Conservation (phyloP, 495 filamentous ascomycete genomes). For the Pyrenula aspistea region DNA sequence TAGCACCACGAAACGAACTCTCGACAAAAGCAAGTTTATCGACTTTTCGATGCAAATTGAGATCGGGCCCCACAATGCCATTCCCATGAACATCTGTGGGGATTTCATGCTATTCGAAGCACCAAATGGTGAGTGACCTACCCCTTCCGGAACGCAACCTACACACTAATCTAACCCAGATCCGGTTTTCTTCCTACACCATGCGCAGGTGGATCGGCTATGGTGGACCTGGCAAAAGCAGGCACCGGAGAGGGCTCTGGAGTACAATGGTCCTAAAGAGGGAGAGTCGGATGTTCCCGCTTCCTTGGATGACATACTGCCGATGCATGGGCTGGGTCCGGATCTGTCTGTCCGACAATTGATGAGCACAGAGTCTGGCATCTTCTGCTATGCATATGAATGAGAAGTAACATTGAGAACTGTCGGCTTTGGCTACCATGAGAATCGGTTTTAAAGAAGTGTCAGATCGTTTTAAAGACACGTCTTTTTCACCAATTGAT, state of each 20-base stretch:
- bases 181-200: constrained; percentile 46
- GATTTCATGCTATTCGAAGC: constrained; percentile 7
- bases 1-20: not conserved
- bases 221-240: constrained; percentile 48
- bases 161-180: constrained; percentile 15
- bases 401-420: not conserved
- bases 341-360: constrained; percentile 2
- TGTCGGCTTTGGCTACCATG: not conserved
- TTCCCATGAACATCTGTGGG: constrained; percentile 11
- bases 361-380: constrained; percentile 7
- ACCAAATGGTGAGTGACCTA: constrained; percentile 3
- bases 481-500: not conserved
- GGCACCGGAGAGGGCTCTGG: not conserved
- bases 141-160: not conserved
- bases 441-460: not conserved
- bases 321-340: constrained; percentile 3
- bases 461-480: not conserved
- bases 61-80: constrained; percentile 10
- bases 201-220: constrained; percentile 41
- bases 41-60: constrained; percentile 7
- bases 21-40: not conserved
- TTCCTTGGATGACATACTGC: constrained; percentile 4
- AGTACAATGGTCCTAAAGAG: not conserved
- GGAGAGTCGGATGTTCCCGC: not conserved
- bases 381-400: constrained; percentile 5